phyloP scores from a whole-genome alignment of 371 early-diverging fungal species.

The Dichotomocladium elegans region DNA sequence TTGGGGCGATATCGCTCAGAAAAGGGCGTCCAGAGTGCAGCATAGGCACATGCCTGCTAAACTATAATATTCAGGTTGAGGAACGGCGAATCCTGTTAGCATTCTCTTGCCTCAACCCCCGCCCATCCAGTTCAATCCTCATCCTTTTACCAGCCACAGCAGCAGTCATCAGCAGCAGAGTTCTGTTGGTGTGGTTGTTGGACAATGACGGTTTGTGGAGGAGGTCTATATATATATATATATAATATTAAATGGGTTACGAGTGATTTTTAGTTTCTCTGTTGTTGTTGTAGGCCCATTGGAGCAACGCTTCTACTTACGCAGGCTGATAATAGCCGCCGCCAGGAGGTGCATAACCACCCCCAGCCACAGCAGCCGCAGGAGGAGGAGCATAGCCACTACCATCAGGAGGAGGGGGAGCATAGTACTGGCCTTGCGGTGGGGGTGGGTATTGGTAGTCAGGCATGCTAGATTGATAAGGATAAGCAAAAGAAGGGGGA shows the following conservation, averaged over 20 bases:
- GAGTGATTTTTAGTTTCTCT: too few relatives aligned
- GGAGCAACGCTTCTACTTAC: constrained; percentile 7
- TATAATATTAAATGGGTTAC: background rate
- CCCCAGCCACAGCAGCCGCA: too few relatives aligned
- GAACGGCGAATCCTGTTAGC: background rate
- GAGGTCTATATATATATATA: background rate
- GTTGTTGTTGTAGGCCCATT: too few relatives aligned
- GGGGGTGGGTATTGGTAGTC: constrained; percentile 19
- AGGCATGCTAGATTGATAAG: background rate
- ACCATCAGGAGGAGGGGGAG: background rate
- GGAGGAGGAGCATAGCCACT: background rate
- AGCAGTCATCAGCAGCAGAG: constrained; percentile 5
- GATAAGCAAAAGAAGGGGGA: background rate
- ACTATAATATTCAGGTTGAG: background rate
- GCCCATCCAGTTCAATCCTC: background rate
- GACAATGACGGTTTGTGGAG: constrained; percentile 6
- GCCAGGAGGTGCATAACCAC: constrained; percentile 5
- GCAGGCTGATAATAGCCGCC: constrained; percentile 16
- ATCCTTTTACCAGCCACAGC: constrained; percentile 1
- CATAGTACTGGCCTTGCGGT: constrained; percentile 9
- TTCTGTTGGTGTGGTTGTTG: constrained; percentile 5
- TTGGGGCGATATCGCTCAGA: background rate
- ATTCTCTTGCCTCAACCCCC: too few relatives aligned
- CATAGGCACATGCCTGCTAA: constrained; percentile 5
- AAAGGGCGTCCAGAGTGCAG: constrained; percentile 3